phyloP scores from a whole-genome alignment of 768 basidiomycete species.

The Tricholoma terreum region DNA sequence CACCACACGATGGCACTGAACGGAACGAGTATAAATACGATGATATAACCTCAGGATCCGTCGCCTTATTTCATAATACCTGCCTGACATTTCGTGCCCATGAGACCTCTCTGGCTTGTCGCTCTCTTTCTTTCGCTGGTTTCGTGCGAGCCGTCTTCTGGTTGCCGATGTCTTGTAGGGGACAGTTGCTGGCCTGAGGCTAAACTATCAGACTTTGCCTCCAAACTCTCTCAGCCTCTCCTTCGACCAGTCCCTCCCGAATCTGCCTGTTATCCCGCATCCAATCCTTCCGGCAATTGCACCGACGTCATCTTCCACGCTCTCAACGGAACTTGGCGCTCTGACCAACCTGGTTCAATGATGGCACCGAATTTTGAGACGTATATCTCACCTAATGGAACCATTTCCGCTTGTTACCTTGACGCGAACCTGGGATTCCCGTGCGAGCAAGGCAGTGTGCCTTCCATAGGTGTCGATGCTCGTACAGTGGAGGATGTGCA shows the following conservation, averaged over 20 bases:
- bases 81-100: background rate
- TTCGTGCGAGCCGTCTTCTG: background rate
- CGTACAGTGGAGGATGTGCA: slow-evolving; percentile 36
- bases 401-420: slow-evolving; percentile 50
- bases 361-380: slow-evolving; percentile 29
- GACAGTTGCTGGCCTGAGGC: slow-evolving; percentile 41
- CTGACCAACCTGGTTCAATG: slow-evolving; percentile 39
- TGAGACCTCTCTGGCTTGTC: background rate
- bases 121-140: slow-evolving; percentile 4
- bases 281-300: slow-evolving; percentile 37
- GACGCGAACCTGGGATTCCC: slow-evolving; percentile 37
- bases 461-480: slow-evolving; percentile 39
- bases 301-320: slow-evolving; percentile 24
- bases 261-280: slow-evolving; percentile 38
- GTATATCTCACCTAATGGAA: slow-evolving; percentile 39
- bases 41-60: too few relatives aligned
- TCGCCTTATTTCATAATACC: too few relatives aligned
- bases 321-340: slow-evolving; percentile 36
- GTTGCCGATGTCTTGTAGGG: slow-evolving; percentile 38
- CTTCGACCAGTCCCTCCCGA: slow-evolving; percentile 39
- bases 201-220: slow-evolving; percentile 30
- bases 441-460: slow-evolving; percentile 43
- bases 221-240: slow-evolving; percentile 41
- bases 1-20: too few relatives aligned
- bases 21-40: too few relatives aligned